Evolutionary conservation across 2,329 filamentous ascomycete species (phyloP).

Genomic region (Aspergillus luchuensis): DNA sequence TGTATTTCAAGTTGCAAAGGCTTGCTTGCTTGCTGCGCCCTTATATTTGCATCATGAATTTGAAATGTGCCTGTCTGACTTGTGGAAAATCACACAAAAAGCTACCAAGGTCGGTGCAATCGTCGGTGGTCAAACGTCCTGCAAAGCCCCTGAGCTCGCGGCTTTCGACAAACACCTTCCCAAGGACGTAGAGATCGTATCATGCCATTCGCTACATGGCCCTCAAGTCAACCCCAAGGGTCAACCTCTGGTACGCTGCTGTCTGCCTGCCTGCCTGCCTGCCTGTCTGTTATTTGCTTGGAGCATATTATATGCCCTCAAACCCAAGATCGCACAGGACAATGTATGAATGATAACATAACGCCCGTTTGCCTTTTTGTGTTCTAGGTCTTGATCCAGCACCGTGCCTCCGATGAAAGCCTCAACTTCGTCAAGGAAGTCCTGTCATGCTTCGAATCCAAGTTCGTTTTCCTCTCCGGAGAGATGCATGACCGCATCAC

Average conservation of each 20-base stretch:
- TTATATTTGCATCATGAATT: background rate
- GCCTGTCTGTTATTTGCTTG: background rate
- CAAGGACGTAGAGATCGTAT: constrained; percentile 85
- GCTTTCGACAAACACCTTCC: constrained; percentile 91
- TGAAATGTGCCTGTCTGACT: constrained; percentile 26
- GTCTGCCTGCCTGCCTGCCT: constrained; percentile 6
- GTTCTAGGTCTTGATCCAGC: constrained; percentile 75
- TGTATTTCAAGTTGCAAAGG: constrained; percentile 38
- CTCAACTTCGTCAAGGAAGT: constrained; percentile 78
- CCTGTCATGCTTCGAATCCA: constrained; percentile 79
- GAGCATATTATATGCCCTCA: too few relatives aligned
- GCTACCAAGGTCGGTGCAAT: constrained; percentile 94
- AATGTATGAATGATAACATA: constrained; percentile 21
- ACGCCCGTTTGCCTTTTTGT: background rate
- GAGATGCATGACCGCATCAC: constrained; percentile 94
- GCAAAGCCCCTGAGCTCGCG: constrained; percentile 93
- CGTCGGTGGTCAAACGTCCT: constrained; percentile 96
- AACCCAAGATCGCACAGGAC: constrained; percentile 12
- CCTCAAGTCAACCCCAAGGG: constrained; percentile 84
- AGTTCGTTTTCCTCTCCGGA: constrained; percentile 83
- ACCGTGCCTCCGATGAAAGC: constrained; percentile 77
- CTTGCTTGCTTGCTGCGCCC: constrained; percentile 8
- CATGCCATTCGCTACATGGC: constrained; percentile 94
- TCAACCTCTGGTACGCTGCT: constrained; percentile 73
- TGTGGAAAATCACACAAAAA: constrained; percentile 40